Evolutionary conservation across 495 filamentous ascomycete species (phyloP).

Genomic region (Penicillium canariense): DNA sequence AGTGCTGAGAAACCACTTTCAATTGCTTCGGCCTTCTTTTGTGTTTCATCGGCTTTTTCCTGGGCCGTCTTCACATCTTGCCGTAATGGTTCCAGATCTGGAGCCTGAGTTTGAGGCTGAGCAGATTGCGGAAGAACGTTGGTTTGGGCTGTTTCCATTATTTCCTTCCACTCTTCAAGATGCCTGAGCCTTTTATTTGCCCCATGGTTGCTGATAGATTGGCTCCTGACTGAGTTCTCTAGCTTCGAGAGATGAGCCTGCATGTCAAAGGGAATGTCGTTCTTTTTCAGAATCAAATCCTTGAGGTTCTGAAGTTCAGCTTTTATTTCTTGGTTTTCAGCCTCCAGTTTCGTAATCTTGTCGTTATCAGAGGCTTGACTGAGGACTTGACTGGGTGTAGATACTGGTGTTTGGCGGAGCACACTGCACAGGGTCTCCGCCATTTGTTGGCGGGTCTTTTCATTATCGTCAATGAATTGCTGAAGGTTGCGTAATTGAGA

Average conservation of each 20-base stretch:
- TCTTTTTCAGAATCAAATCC: not conserved
- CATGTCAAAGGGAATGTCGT: not conserved
- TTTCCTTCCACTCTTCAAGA: slow-evolving; percentile 1
- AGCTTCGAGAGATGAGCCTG: not conserved
- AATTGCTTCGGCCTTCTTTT: not conserved
- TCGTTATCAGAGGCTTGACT: not conserved
- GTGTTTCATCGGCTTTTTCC: not conserved
- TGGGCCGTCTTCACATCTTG: not conserved
- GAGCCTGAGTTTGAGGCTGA: too few relatives aligned
- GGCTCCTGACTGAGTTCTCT: not conserved
- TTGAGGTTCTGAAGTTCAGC: not conserved
- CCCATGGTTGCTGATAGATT: not conserved
- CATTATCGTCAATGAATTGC: not conserved
- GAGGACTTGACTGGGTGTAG: not conserved
- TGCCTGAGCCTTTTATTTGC: not conserved
- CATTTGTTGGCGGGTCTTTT: not conserved
- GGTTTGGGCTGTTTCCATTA: not conserved
- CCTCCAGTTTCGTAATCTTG: not conserved
- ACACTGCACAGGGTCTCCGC: not conserved
- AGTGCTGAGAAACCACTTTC: not conserved
- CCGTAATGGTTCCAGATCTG: not conserved
- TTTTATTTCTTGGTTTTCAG: not conserved
- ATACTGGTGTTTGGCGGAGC: not conserved
- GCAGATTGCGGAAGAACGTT: not conserved
- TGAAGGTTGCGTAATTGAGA: not conserved